Evolutionary conservation across 192 early-diverging fungal genomes (phyloP).

Genomic region (Haplosporangium gracile): DNA sequence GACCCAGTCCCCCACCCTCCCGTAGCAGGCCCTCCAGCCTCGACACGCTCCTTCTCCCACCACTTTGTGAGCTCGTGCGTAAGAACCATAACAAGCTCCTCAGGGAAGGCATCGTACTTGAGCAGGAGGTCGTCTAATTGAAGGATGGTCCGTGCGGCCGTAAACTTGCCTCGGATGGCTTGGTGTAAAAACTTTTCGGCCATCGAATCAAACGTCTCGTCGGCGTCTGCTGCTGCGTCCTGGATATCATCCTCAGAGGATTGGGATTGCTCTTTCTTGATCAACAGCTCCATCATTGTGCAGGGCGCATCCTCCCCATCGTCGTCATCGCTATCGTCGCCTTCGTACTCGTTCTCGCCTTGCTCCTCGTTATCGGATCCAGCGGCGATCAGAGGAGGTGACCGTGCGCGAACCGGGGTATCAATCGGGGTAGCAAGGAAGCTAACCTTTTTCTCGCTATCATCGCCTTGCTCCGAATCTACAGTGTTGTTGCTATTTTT

Average conservation of each 20-base stretch:
- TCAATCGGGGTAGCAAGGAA: constrained; percentile 18
- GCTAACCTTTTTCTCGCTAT: constrained; percentile 33
- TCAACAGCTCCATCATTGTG: constrained; percentile 54
- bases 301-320: constrained; percentile 36
- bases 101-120: constrained; percentile 40
- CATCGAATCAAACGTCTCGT: constrained; percentile 56
- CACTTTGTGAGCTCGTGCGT: constrained; percentile 47
- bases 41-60: constrained; percentile 45
- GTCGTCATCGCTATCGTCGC: constrained; percentile 8
- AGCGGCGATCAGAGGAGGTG: neutral
- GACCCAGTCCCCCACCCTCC: constrained; percentile 44
- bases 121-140: constrained; percentile 51
- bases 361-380: neutral
- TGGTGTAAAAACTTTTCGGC: constrained; percentile 53
- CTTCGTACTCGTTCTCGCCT: constrained; percentile 10
- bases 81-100: constrained; percentile 38
- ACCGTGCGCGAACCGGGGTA: constrained; percentile 4
- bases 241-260: constrained; percentile 35
- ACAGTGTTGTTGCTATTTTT: neutral
- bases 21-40: constrained; percentile 38
- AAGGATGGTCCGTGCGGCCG: constrained; percentile 43
- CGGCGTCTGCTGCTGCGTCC: constrained; percentile 42
- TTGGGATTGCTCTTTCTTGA: constrained; percentile 41
- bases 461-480: constrained; percentile 4
- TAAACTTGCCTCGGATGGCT: constrained; percentile 38